Evolutionary conservation across 1,284 basidiomycete species (phyloP).

Genomic region (Microbotryomycetes sp.): DNA sequence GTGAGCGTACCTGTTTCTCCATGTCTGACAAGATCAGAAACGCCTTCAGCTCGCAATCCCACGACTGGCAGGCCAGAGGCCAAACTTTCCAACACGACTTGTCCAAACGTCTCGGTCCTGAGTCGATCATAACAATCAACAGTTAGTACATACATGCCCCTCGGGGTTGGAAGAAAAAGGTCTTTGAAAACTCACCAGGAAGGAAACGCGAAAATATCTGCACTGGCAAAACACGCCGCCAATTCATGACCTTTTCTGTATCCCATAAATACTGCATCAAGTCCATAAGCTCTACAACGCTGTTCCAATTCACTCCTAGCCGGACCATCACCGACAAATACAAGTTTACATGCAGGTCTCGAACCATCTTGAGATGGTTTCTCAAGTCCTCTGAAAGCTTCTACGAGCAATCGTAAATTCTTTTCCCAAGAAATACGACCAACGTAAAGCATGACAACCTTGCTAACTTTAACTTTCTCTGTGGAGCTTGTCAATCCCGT

Average conservation of each 20-base stretch:
- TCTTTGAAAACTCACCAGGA: slow-evolving; percentile 18
- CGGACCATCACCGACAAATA: slow-evolving; percentile 55
- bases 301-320: slow-evolving; percentile 48
- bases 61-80: slow-evolving; percentile 53
- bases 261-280: slow-evolving; percentile 51
- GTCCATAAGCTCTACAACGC: slow-evolving; percentile 45
- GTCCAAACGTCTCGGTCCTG: slow-evolving; percentile 50
- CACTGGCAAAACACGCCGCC: slow-evolving; percentile 49
- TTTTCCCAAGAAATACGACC: slow-evolving; percentile 52
- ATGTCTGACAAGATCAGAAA: slow-evolving; percentile 51
- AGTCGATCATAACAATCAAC: neutral
- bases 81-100: slow-evolving; percentile 54
- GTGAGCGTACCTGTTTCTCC: slow-evolving; percentile 43
- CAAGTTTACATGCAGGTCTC: slow-evolving; percentile 44
- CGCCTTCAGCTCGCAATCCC: slow-evolving; percentile 54
- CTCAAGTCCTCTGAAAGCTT: slow-evolving; percentile 44
- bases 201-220: slow-evolving; percentile 53
- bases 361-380: slow-evolving; percentile 28
- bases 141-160: neutral
- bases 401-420: slow-evolving; percentile 52
- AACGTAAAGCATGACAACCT: slow-evolving; percentile 44
- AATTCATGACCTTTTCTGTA: slow-evolving; percentile 47
- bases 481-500: neutral
- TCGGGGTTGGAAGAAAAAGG: neutral
- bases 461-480: slow-evolving; percentile 33